Conservation (phyloP, 176 grass and related monocot genomes). For the Carex myosuroides region DNA sequence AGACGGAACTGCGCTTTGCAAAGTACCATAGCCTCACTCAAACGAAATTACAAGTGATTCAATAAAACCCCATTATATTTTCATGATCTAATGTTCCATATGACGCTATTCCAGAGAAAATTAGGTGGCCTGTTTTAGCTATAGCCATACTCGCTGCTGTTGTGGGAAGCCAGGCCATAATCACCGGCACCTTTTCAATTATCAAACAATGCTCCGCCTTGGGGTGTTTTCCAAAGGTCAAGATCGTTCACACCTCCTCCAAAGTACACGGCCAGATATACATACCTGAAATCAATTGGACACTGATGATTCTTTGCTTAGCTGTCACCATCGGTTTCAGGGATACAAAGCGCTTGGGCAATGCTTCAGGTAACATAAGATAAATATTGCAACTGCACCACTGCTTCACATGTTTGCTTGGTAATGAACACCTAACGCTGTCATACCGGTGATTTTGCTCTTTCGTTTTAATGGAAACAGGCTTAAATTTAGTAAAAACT, state of each 20-base stretch:
- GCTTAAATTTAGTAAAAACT: not conserved
- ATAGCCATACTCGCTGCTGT: conserved; percentile 95
- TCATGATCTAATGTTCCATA: not conserved
- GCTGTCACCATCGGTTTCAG: conserved; percentile 91
- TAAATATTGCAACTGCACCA: not conserved
- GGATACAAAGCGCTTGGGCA: conserved; percentile 82
- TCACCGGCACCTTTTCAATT: conserved; percentile 91
- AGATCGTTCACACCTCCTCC: conserved; percentile 83
- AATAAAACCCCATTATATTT: not conserved
- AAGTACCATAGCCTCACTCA: too few species aligned
- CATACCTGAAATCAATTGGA: conserved; percentile 98
- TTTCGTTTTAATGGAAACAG: not conserved
- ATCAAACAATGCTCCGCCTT: conserved; percentile 88
- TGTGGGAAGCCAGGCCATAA: conserved; percentile 92
- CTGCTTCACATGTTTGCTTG: not conserved
- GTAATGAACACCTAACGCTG: not conserved
- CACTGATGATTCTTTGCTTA: conserved; percentile 78
- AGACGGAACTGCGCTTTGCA: too few species aligned
- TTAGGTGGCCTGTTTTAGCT: conserved; percentile 82
- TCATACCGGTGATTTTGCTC: not conserved
- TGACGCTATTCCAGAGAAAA: conserved; percentile 34
- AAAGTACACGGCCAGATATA: conserved; percentile 96
- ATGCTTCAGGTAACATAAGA: conserved; percentile 67
- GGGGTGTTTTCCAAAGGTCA: conserved; percentile 98
- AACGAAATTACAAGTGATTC: not conserved